Percentiles rank a stretch among this genome's conserved stretches.
Conservation (phyloP, 2,329 filamentous ascomycete species). For the Lachnellula subtilissima region DNA sequence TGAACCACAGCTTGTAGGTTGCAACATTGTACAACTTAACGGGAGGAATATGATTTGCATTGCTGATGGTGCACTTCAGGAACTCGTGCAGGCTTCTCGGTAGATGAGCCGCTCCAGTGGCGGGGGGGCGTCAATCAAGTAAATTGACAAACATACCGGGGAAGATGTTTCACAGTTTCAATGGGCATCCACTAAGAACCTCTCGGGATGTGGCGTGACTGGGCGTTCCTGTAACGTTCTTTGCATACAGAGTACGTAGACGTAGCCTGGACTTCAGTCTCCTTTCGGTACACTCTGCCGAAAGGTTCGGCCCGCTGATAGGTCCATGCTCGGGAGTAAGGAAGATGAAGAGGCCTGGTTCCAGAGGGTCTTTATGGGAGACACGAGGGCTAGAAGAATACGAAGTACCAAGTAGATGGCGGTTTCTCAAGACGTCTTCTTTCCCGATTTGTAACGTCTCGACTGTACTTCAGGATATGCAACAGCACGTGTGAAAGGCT, state of each 20-base stretch:
- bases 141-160: slow-evolving; percentile 29
- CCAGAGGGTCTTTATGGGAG: slow-evolving; percentile 3
- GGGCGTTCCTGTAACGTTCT: slow-evolving; percentile 22
- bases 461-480: slow-evolving; percentile 21
- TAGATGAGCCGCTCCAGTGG: slow-evolving; percentile 22
- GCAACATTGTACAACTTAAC: slow-evolving; percentile 1
- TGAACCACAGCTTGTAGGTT: slow-evolving; percentile 13
- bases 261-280: slow-evolving; percentile 18
- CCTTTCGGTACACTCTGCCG: slow-evolving; percentile 23
- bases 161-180: slow-evolving; percentile 14
- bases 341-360: slow-evolving; percentile 9
- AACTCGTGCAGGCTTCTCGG: slow-evolving; percentile 22
- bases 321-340: slow-evolving; percentile 6
- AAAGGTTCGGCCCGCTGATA: slow-evolving; percentile 28
- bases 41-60: slow-evolving; percentile 27
- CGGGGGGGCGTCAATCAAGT: slow-evolving; percentile 20
- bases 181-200: slow-evolving; percentile 3
- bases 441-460: slow-evolving; percentile 8
- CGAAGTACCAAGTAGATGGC: neutral
- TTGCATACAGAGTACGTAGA: slow-evolving; percentile 23
- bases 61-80: slow-evolving; percentile 9
- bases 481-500: slow-evolving; percentile 18
- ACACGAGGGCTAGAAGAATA: neutral
- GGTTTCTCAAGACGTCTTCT: neutral
- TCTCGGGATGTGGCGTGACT: slow-evolving; percentile 23